Evolutionary conservation across 352 stramenopile species (phyloP).

Genomic region (Phytophthora constricta): DNA sequence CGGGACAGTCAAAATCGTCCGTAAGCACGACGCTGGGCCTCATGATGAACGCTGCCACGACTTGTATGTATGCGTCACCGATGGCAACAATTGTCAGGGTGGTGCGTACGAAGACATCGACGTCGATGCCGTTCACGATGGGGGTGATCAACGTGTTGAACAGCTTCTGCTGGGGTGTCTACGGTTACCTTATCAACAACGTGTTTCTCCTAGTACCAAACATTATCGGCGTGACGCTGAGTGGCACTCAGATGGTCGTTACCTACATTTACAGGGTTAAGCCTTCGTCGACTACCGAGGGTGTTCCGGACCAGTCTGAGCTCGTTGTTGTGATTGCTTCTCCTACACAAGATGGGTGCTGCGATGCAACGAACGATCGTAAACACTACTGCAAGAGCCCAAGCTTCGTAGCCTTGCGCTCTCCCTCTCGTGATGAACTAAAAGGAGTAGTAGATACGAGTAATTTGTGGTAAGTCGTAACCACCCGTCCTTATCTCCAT

Average conservation of each 20-base stretch:
- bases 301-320: not conserved
- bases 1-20: slow-evolving; percentile 23
- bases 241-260: slow-evolving; percentile 43
- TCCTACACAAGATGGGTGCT: not conserved
- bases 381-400: not conserved
- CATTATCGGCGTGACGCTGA: slow-evolving; percentile 36
- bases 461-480: not conserved
- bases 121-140: slow-evolving; percentile 58
- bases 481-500: too few species aligned
- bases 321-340: slow-evolving; percentile 12
- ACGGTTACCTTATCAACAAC: slow-evolving; percentile 27
- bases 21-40: slow-evolving; percentile 22
- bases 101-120: slow-evolving; percentile 42
- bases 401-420: slow-evolving; percentile 16
- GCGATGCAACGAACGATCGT: not conserved
- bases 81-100: slow-evolving; percentile 49
- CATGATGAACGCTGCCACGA: slow-evolving; percentile 39
- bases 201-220: slow-evolving; percentile 49
- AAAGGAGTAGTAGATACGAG: not conserved
- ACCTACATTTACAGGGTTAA: slow-evolving; percentile 47
- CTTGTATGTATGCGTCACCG: slow-evolving; percentile 50
- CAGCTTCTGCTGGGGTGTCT: slow-evolving; percentile 49
- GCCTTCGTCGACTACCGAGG: slow-evolving; percentile 2
- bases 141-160: slow-evolving; percentile 45
- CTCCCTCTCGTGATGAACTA: slow-evolving; percentile 12